phyloP scores from a whole-genome alignment of 768 basidiomycete genomes.

The Lactarius tabidus region DNA sequence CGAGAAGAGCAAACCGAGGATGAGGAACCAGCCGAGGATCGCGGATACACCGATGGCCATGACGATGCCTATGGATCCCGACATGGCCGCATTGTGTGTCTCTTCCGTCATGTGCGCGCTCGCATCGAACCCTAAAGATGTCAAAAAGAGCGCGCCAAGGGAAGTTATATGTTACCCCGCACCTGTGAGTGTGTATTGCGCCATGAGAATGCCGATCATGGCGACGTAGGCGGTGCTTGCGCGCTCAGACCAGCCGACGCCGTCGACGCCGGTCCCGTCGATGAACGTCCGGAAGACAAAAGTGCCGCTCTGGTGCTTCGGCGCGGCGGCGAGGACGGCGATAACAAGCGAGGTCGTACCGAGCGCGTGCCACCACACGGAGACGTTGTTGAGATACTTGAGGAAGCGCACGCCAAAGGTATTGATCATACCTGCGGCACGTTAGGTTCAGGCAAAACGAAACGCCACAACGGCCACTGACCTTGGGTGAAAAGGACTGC shows the following conservation, averaged over 20 bases:
- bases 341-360: conserved; percentile 66
- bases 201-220: conserved; percentile 67
- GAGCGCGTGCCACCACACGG: conserved; percentile 69
- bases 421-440: conserved; percentile 52
- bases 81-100: conserved; percentile 57
- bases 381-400: conserved; percentile 65
- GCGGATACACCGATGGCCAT: conserved; percentile 72
- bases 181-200: conserved; percentile 76
- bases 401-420: conserved; percentile 68
- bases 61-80: conserved; percentile 63
- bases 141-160: neutral
- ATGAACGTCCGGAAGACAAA: conserved; percentile 72
- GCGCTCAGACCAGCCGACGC: conserved; percentile 58
- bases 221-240: conserved; percentile 69
- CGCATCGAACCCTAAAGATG: conserved; percentile 59
- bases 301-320: conserved; percentile 58
- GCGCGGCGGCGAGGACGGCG: conserved; percentile 67
- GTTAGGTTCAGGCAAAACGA: neutral
- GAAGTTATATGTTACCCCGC: neutral
- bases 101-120: conserved; percentile 78
- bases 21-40: conserved; percentile 69
- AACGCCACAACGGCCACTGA: conserved; percentile 10
- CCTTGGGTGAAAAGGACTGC: conserved; percentile 65
- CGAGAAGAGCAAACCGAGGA: conserved; percentile 68
- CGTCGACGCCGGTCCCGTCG: conserved; percentile 56